Base-by-base conservation (phyloP, 2,329 filamentous ascomycete genomes). In the Pseudogymnoascus pannorum region DNA sequence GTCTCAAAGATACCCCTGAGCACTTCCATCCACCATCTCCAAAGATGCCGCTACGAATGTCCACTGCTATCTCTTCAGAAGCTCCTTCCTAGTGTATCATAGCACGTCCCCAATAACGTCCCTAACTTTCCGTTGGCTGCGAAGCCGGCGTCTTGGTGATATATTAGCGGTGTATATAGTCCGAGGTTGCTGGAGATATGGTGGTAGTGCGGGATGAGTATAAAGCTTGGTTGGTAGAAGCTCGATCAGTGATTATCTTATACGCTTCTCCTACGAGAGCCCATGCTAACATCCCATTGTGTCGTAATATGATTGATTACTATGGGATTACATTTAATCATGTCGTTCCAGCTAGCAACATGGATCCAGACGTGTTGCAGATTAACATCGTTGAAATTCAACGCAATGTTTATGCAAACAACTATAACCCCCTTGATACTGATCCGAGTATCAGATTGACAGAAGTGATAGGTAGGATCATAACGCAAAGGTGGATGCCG, bases 371-470 rank as follows among this genome's bases (percentile, higher is more conserved):
- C 61, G 73, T 76, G 1, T 63, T 78, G 16, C 72, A 75, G 65
- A 74, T 78, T 48, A 77, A 76, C 48, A 76, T 78, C 58, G 66
- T 75, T 54, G 75, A 78, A 69, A 66, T 75, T 29, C 75, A 77
- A 18, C 68, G 71, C 59, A 69, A 73, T 63, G 60, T 60, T 22
- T 76, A 75, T 64, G 73, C 73, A 59, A 77, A 75, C 36, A 64
- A 36, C 6, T 65, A 65, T 58, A 65, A 75, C 44, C 67, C 62
- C 2, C 76, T 77, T 61, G 42, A 63, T 8, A 69, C 77, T 9
- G 66, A 77, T 64, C 66, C 71, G 73, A 76, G 6, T 78, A 74
- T 63, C n/a, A n/a, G n/a, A n/a, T n/a, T n/a, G n/a, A n/a, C n/a
- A n/a, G n/a, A n/a, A n/a, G n/a, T n/a, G n/a, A n/a, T n/a, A n/a